These are phyloP conservation scores for Jamesozyma piceae DNA, from an alignment of 805 yeast species.

Conservation along the genomic window DNA sequence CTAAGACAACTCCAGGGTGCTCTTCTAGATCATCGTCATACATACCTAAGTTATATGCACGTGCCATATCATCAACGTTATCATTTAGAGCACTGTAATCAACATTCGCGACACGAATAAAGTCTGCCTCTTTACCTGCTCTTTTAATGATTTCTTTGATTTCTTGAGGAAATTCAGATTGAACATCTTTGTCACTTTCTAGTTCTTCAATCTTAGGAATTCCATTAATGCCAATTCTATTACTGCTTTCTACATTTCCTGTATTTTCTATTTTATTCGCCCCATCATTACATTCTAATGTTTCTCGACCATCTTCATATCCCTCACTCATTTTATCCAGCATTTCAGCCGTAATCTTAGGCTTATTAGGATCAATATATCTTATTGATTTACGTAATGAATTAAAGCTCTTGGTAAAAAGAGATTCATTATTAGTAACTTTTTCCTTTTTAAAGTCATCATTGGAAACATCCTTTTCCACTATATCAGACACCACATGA, in stretches of 20 bases:
- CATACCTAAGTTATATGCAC: slow-evolving; percentile 49
- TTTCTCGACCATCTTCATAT: slow-evolving; percentile 4
- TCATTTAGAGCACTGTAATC: slow-evolving; percentile 37
- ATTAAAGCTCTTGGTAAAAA: slow-evolving; percentile 5
- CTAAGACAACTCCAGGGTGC: slow-evolving; percentile 45
- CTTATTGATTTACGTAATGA: slow-evolving; percentile 5
- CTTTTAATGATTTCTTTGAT: slow-evolving; percentile 7
- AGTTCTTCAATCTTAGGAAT: slow-evolving; percentile 3
- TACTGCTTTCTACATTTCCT: not conserved
- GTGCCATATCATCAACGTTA: slow-evolving; percentile 49
- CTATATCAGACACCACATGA: slow-evolving; percentile 2
- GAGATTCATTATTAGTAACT: not conserved
- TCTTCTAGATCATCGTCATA: slow-evolving; percentile 53
- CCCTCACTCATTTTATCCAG: slow-evolving; percentile 2
- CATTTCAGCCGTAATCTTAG: slow-evolving; percentile 7
- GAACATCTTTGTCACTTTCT: not conserved
- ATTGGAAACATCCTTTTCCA: not conserved
- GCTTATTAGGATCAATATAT: not conserved
- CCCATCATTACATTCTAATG: not conserved
- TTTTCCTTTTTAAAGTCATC: not conserved
- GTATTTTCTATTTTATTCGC: too few species aligned
- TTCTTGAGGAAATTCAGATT: slow-evolving; percentile 9
- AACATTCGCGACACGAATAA: slow-evolving; percentile 19
- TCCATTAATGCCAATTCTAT: not conserved
- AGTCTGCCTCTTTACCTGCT: slow-evolving; percentile 4